A percentile compares a stretch with the other conserved stretches of the same genome.
These are phyloP conservation scores for Psilocybe mexicana DNA, from an alignment of 1,284 basidiomycete species.

Conservation along the genomic window DNA sequence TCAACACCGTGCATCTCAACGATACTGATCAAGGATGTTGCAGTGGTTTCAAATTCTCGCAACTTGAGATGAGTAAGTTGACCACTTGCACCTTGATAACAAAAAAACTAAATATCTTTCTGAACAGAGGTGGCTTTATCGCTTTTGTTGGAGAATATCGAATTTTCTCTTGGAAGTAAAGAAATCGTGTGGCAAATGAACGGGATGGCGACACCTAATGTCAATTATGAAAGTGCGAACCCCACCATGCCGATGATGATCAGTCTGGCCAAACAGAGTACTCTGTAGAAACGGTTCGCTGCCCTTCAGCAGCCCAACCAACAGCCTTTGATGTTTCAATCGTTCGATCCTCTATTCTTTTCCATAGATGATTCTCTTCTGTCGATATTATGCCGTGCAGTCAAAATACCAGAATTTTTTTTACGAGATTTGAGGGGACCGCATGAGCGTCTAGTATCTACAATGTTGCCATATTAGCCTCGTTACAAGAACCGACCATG, in stretches of 20 bases:
- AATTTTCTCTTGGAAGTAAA: slow-evolving; percentile 22
- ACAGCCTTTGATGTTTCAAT: too few species aligned
- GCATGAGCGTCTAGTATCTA: too few species aligned
- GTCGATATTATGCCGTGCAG: too few species aligned
- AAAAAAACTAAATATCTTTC: background rate
- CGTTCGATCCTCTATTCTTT: too few species aligned
- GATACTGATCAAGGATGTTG: slow-evolving; percentile 5
- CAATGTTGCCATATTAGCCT: too few species aligned
- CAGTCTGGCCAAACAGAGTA: slow-evolving; percentile 1
- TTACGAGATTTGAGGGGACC: too few species aligned
- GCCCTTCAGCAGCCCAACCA: too few species aligned
- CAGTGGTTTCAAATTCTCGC: slow-evolving; percentile 36
- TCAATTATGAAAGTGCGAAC: background rate
- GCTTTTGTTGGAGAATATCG: slow-evolving; percentile 29
- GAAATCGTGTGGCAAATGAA: slow-evolving; percentile 25
- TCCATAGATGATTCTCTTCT: too few species aligned
- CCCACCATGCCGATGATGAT: slow-evolving; percentile 11
- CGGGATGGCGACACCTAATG: slow-evolving; percentile 20
- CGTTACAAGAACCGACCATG: too few species aligned
- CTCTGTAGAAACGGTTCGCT: too few species aligned
- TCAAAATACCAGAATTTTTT: too few species aligned
- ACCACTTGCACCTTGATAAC: background rate
- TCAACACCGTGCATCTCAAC: background rate
- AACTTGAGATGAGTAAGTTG: slow-evolving; percentile 34
- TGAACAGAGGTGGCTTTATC: slow-evolving; percentile 25